Conservation (phyloP, 2,329 filamentous ascomycete species). For the Aspergillus glaucus region DNA sequence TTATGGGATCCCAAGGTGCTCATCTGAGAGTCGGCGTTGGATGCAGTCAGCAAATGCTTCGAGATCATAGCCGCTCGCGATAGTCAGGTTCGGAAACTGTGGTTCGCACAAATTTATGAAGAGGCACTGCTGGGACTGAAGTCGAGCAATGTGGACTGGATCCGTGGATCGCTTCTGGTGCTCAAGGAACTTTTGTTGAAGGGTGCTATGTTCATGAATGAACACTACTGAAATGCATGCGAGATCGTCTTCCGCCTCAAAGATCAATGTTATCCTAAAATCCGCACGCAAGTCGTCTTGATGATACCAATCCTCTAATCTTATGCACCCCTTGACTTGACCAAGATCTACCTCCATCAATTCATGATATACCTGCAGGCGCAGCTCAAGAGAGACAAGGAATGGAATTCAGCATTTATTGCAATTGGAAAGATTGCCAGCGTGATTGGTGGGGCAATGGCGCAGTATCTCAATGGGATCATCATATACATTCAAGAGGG, state of each 20-base stretch:
- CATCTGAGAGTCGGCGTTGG: conserved; percentile 84
- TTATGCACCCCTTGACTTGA: conserved; percentile 88
- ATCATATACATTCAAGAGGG: conserved; percentile 90
- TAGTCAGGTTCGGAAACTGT: conserved; percentile 74
- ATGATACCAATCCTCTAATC: conserved; percentile 89
- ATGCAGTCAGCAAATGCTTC: conserved; percentile 91
- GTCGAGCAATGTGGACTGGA: conserved; percentile 73
- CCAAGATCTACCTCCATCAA: conserved; percentile 77
- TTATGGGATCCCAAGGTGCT: conserved; percentile 83
- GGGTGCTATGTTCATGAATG: conserved; percentile 98
- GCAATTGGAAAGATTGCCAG: conserved; percentile 96
- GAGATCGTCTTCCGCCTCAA: conserved; percentile 90
- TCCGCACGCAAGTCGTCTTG: conserved; percentile 81
- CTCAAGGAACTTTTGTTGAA: conserved; percentile 89
- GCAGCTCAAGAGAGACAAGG: conserved; percentile 90
- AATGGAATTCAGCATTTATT: conserved; percentile 87
- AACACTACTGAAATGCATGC: conserved; percentile 83
- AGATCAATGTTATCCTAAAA: conserved; percentile 81
- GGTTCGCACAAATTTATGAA: conserved; percentile 86
- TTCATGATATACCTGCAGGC: conserved; percentile 96
- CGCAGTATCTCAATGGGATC: conserved; percentile 89
- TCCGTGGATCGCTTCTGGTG: conserved; percentile 90
- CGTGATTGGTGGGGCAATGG: conserved; percentile 90
- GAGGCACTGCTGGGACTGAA: conserved; percentile 76
- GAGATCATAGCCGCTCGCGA: conserved; percentile 93